Percentiles rank a stretch among this genome's conserved stretches.
Conservation (phyloP, 2,329 filamentous ascomycete genomes). For the Scleromitrula shiraiana region DNA sequence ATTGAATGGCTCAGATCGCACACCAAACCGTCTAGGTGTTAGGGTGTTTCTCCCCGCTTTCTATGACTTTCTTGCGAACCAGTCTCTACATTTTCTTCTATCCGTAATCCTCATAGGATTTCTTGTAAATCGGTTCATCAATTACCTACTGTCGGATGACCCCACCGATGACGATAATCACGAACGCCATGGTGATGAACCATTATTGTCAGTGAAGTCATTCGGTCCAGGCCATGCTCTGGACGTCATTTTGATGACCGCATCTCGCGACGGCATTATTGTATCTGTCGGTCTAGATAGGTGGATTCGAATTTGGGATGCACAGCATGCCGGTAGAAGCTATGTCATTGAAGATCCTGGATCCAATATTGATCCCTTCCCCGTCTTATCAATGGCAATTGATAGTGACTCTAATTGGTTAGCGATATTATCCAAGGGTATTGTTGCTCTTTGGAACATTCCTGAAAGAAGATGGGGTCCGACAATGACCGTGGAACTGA, state of each 20-base stretch:
- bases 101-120: conserved; percentile 55
- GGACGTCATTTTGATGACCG: conserved; percentile 58
- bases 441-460: conserved; percentile 57
- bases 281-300: conserved; percentile 66
- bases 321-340: conserved; percentile 35
- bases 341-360: conserved; percentile 32
- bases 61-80: conserved; percentile 60
- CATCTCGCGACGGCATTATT: conserved; percentile 56
- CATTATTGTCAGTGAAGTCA: conserved; percentile 51
- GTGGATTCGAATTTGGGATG: conserved; percentile 57
- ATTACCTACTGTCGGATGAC: conserved; percentile 61
- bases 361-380: conserved; percentile 41
- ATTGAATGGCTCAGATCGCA: conserved; percentile 58
- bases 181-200: conserved; percentile 36
- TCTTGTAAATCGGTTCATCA: conserved; percentile 62
- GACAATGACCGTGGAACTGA: conserved; percentile 45
- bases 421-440: conserved; percentile 51
- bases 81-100: conserved; percentile 51
- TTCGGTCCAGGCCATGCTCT: conserved; percentile 57
- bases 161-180: conserved; percentile 39
- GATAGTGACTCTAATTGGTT: conserved; percentile 58
- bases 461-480: conserved; percentile 47
- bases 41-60: conserved; percentile 47
- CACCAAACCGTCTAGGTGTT: conserved; percentile 37
- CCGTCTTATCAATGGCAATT: conserved; percentile 55